phyloP scores from a whole-genome alignment of 73 alveolate genomes.

The Paramecium octaurelia region DNA sequence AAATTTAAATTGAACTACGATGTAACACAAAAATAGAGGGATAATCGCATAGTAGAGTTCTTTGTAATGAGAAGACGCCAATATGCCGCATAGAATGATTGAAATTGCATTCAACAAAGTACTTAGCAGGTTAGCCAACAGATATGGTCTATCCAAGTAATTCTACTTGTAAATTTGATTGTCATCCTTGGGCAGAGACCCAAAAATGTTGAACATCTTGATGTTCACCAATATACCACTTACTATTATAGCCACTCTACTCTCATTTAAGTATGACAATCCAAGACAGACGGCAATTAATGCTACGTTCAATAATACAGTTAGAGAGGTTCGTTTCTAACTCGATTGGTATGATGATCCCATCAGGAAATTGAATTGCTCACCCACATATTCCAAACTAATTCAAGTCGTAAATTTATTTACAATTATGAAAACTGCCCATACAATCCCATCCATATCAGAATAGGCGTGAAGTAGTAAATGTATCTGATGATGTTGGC shows the following conservation, averaged over 20 bases:
- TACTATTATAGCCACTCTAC: not conserved
- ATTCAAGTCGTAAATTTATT: not conserved
- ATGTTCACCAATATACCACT: not conserved
- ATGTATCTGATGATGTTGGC: not conserved
- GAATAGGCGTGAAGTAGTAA: conserved; percentile 12
- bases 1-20: not conserved
- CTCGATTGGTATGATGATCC: not conserved
- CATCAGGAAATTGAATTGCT: conserved; percentile 18
- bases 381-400: conserved; percentile 26
- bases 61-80: not conserved
- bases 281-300: not conserved
- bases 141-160: not conserved
- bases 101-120: not conserved
- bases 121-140: not conserved
- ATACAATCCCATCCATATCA: not conserved
- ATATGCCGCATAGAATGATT: not conserved
- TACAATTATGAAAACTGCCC: conserved; percentile 42
- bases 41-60: not conserved
- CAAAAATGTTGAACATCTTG: not conserved
- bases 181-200: not conserved
- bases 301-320: not conserved
- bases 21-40: not conserved
- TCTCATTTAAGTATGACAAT: not conserved
- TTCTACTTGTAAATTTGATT: not conserved
- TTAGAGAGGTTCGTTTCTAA: not conserved